Base-by-base conservation (phyloP, 176 grass and related monocot species). In the Ensete ventricosum region DNA sequence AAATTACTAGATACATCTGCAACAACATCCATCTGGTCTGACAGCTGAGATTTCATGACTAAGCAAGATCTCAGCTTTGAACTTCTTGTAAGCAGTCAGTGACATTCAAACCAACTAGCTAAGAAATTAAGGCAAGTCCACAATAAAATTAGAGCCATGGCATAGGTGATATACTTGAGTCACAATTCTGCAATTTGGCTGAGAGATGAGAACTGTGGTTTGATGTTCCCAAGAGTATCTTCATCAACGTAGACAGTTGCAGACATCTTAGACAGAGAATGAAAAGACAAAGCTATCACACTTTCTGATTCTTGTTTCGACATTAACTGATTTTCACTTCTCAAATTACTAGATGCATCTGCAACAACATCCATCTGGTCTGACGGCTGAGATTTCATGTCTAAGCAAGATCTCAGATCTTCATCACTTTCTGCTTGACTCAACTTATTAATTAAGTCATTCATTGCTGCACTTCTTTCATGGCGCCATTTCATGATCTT, bases 341-440 rank as follows among this genome's bases (percentile, higher is more conserved):
- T 43, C 63, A 75, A 64, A 26, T 78, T 53, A 29, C 85, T 64
- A 65, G 70, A 76, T 79, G 53, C 17, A 7, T n/a, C 69, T 16
- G 20, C 50, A 73, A 11, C 52, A 54, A 22, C 13, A 54, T 55
- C 21, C 6, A 19, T 49, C 14, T 9, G 27, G 29, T 50, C 27
- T 16, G 49, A 87, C 67, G 84, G 72, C 53, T 87, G 70, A 8
- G 62, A 11, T 54, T 76, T 50, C 52, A 82, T 77, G 71, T 82
- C 82, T 8, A 78, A 66, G 78, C 86, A 94, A 84, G 86, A 84
- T 71, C 77, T 89, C 66, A 99, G 51, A 86, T 94, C 90, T 29
- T 85, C 86, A 63, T 87, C 79, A 17, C 24, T 81, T 73, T 53
- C 76, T 63, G 83, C 89, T 83, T 69, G 88, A 62, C 73, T 83